Base-by-base conservation (phyloP, 208 protist species). In the Trypanosoma rangeli region DNA sequence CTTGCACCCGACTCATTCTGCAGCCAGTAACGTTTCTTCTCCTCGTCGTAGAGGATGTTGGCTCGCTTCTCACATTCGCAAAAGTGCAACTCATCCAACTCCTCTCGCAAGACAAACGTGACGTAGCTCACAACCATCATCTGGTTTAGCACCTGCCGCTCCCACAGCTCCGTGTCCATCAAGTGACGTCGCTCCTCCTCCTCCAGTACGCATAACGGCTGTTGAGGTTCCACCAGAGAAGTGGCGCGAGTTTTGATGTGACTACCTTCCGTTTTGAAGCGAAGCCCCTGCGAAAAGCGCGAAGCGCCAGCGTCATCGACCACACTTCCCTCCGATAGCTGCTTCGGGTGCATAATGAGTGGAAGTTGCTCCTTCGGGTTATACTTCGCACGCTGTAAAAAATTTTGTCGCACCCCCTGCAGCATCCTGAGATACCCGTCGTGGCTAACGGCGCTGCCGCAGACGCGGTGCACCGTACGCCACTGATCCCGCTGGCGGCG, bases 51-150 rank as follows among this genome's bases (percentile, higher is more conserved):
- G 10, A 52, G 12, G 53, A 92, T 74, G 35, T 64, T 70, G 5
- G 44, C 55, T 1, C 82, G 80, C 54, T 50, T 20, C 49, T 70
- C 65, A 48, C 66, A 70, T 74, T 93, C 90, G 26, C 64, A 64
- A 33, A 59, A 52, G 26, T 82, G 68, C 63, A 95, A 64, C 35
- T 86, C 72, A 24, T 93, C 83, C 65, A 92, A 73, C 65, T 83
- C 81, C 9, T 88, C 85, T 64, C 84, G 84, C 48, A 95, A 57
- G 20, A 95, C 83, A 68, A 85, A 89, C 10, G 83, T 90, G 5
- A 93, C 84, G 70, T 87, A 95, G 57, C 72, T 66, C 54, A 92
- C 83, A 24, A 83, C 74, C 84, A 92, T 93, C 85, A 93, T 90
- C 68, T 95, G 84, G 1, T 68, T 67, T 10, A 87, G 49, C 0